These are phyloP conservation scores for Pulveroboletus sp. DNA, from an alignment of 768 basidiomycete species.

Conservation along the genomic window DNA sequence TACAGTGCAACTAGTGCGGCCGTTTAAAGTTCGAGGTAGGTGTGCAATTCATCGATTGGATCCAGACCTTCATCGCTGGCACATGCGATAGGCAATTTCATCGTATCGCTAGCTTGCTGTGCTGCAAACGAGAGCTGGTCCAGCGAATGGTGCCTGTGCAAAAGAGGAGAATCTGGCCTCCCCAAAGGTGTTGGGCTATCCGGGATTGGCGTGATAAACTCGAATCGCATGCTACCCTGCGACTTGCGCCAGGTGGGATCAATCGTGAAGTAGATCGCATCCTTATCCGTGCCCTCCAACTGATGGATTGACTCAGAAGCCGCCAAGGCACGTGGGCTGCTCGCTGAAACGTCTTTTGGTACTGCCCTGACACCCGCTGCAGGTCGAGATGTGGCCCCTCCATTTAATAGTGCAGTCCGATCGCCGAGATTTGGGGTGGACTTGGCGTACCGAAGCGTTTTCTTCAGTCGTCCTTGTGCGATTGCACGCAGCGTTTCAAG, in stretches of 20 bases:
- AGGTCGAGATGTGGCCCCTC: neutral
- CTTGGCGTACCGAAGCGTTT: conserved; percentile 18
- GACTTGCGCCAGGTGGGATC: conserved; percentile 24
- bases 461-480: conserved; percentile 19
- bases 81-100: neutral
- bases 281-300: conserved; percentile 14
- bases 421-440: conserved; percentile 24
- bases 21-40: conserved; percentile 17
- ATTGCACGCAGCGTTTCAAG: conserved; percentile 9
- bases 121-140: conserved; percentile 12
- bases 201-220: conserved; percentile 26
- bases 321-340: neutral
- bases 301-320: neutral
- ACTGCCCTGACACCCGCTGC: neutral
- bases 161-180: conserved; percentile 23
- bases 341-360: neutral
- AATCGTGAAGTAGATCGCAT: conserved; percentile 29
- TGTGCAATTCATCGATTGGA: conserved; percentile 24
- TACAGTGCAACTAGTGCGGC: conserved; percentile 2
- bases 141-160: conserved; percentile 21
- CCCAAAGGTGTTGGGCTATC: conserved; percentile 3
- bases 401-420: neutral
- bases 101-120: neutral
- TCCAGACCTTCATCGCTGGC: conserved; percentile 1
- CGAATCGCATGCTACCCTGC: conserved; percentile 17